Conservation (phyloP, 169 alveolate species). For the Perkinsus chesapeaki region DNA sequence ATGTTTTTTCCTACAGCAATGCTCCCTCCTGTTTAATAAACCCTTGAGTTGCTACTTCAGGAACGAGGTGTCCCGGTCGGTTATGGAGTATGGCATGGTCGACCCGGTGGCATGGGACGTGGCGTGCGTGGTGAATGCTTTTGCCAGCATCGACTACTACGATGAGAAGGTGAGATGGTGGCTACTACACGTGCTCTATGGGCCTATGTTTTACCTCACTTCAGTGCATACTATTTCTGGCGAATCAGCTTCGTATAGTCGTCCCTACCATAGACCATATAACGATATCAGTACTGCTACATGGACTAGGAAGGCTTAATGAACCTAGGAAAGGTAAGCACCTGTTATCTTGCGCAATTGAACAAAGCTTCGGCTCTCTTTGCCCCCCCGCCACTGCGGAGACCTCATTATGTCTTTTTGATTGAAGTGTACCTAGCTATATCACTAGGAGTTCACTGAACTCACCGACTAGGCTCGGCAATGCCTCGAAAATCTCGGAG, state of each 20-base stretch:
- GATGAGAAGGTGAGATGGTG: neutral
- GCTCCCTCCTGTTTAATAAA: too few relatives aligned
- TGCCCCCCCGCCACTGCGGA: neutral
- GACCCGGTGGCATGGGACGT: neutral
- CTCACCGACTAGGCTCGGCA: too few relatives aligned
- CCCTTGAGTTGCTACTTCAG: too few relatives aligned
- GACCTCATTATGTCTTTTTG: too few relatives aligned
- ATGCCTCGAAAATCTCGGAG: too few relatives aligned
- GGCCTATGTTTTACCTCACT: neutral
- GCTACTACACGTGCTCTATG: neutral
- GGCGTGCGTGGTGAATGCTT: neutral
- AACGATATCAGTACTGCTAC: neutral
- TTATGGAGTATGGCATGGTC: neutral
- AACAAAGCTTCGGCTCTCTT: neutral
- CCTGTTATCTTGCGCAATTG: neutral
- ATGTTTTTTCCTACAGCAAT: neutral
- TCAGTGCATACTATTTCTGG: neutral
- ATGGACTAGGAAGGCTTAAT: neutral
- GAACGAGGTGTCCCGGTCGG: neutral
- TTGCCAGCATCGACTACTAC: neutral
- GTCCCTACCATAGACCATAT: neutral
- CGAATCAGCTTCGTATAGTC: neutral
- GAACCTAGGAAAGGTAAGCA: neutral
- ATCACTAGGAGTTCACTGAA: too few relatives aligned
- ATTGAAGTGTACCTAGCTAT: neutral